Conservation (phyloP, 208 protist genomes). For the Acanthamoeba royreba region DNA sequence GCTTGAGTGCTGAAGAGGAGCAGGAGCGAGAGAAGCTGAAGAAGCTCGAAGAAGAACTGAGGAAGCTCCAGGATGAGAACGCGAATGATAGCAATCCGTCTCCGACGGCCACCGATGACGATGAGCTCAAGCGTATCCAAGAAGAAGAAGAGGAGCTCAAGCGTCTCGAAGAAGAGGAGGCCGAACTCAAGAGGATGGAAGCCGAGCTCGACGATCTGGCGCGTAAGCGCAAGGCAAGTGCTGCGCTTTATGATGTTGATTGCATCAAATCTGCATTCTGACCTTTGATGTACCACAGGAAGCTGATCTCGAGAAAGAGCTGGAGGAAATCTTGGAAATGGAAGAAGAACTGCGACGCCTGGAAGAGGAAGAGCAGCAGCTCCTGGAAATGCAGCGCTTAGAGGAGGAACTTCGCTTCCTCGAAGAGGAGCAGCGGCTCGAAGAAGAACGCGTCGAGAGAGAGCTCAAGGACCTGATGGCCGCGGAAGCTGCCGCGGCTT, state of each 20-base stretch:
- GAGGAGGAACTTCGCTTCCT: neutral
- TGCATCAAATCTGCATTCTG: too few relatives aligned
- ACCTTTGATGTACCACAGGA: neutral
- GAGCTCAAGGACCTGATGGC: neutral
- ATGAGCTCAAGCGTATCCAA: neutral
- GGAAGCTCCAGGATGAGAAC: neutral
- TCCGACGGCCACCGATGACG: neutral
- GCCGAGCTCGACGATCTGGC: neutral
- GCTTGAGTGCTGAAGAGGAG: neutral
- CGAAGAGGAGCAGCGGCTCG: neutral
- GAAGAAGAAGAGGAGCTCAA: neutral
- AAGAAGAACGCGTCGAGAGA: neutral
- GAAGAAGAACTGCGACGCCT: neutral
- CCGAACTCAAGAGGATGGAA: neutral
- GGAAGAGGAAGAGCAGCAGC: neutral
- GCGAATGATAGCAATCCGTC: neutral
- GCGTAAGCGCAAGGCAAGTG: neutral
- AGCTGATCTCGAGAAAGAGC: neutral
- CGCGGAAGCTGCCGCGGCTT: neutral
- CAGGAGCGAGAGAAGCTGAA: neutral
- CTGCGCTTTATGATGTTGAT: neutral
- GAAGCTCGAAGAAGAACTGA: neutral
- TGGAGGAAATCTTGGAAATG: conserved; percentile 12
- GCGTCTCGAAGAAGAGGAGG: neutral
- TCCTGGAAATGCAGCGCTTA: neutral